These are phyloP conservation scores for Talaromyces trachyspermus DNA, from an alignment of 495 filamentous ascomycete genomes.

Conservation along the genomic window DNA sequence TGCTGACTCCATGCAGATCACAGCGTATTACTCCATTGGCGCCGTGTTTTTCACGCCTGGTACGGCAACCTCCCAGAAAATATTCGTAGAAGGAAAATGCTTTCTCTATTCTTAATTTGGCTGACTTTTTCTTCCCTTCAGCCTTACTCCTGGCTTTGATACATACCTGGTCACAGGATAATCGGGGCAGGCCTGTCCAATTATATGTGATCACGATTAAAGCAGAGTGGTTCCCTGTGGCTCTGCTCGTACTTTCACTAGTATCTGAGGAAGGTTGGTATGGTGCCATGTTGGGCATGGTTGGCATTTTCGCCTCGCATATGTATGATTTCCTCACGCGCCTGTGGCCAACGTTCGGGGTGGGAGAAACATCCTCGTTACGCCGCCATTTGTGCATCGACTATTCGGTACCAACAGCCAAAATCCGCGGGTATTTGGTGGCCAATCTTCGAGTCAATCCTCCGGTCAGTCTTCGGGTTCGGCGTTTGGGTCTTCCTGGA, in stretches of 20 bases:
- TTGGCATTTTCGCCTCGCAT: constrained; percentile 74
- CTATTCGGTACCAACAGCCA: constrained; percentile 38
- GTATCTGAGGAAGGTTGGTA: constrained; percentile 45
- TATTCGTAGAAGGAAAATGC: too few species aligned
- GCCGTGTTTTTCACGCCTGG: background rate
- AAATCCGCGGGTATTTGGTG: constrained; percentile 33
- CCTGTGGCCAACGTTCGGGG: constrained; percentile 80
- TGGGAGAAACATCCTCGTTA: constrained; percentile 61
- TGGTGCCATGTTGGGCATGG: constrained; percentile 47
- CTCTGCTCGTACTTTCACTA: constrained; percentile 62
- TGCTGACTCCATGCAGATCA: constrained; percentile 1
- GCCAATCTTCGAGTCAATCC: constrained; percentile 18
- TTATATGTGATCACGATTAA: constrained; percentile 75
- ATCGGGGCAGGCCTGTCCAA: constrained; percentile 58
- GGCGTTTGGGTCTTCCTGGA: constrained; percentile 47
- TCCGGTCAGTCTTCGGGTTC: constrained; percentile 19
- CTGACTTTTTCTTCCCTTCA: constrained; percentile 26
- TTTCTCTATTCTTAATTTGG: constrained; percentile 4
- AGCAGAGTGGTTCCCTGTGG: constrained; percentile 65
- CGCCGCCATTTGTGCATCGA: constrained; percentile 57
- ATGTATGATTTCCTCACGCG: constrained; percentile 77
- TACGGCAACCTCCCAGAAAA: too few species aligned
- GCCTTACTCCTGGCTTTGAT: constrained; percentile 69
- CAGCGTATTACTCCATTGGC: background rate
- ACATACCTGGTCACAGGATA: constrained; percentile 78